Evolutionary conservation across 2,329 filamentous ascomycete genomes (phyloP).

Genomic region (Aspergillus ochraceus): DNA sequence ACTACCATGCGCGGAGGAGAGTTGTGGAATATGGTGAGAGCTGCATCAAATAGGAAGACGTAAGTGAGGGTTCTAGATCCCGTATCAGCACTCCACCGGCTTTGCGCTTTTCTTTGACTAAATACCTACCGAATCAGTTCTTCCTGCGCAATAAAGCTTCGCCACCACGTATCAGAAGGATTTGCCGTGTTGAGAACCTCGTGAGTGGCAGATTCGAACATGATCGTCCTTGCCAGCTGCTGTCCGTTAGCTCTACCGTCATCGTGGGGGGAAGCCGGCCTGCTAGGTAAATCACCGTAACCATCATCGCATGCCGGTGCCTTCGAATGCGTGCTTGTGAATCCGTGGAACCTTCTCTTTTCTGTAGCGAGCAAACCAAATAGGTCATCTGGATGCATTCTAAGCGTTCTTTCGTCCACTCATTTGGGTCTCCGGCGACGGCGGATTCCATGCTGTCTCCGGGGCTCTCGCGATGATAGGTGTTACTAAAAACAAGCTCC

Average conservation of each 20-base stretch:
- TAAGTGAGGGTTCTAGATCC: conserved; percentile 22
- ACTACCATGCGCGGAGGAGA: conserved; percentile 28
- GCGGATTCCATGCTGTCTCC: not conserved
- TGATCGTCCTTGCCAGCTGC: conserved; percentile 21
- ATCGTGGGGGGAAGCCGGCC: too few relatives aligned
- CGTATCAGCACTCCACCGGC: not conserved
- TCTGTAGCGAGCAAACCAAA: conserved; percentile 24
- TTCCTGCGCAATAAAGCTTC: conserved; percentile 23
- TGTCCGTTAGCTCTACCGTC: not conserved
- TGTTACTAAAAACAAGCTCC: conserved; percentile 22
- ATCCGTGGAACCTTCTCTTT: conserved; percentile 23
- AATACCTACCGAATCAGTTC: conserved; percentile 25
- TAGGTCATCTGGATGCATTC: conserved; percentile 27
- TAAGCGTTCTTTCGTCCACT: conserved; percentile 14
- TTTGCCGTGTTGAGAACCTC: conserved; percentile 4
- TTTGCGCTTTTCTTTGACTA: not conserved
- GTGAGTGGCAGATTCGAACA: conserved; percentile 18
- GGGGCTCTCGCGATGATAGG: conserved; percentile 8
- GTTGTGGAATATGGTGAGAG: conserved; percentile 31
- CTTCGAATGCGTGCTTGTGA: conserved; percentile 21
- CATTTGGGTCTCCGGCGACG: not conserved
- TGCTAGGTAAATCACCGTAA: conserved; percentile 16
- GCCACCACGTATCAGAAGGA: conserved; percentile 20
- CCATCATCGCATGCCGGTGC: conserved; percentile 24
- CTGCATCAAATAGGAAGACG: conserved; percentile 30